Conservation (phyloP, 805 yeast species). For the Zygoascus biomembranicola region DNA sequence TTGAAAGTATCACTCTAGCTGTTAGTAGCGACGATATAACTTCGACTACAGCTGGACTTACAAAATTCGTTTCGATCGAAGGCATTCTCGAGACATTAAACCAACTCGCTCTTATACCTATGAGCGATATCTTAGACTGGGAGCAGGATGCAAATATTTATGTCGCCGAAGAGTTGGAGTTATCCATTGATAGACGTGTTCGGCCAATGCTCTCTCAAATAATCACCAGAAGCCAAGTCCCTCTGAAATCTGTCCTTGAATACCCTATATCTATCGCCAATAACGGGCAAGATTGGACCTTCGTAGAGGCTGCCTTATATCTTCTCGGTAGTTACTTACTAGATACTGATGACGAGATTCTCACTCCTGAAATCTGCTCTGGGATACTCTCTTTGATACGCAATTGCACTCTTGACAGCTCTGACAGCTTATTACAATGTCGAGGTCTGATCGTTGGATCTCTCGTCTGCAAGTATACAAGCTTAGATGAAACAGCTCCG, state of each 20-base stretch:
- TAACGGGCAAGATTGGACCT: background rate
- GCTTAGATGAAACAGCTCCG: constrained; percentile 10
- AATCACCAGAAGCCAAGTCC: background rate
- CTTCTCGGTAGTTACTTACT: constrained; percentile 1
- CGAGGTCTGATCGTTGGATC: constrained; percentile 19
- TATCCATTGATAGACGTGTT: constrained; percentile 44
- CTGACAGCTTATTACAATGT: constrained; percentile 1
- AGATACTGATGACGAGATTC: constrained; percentile 2
- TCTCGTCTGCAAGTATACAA: constrained; percentile 12
- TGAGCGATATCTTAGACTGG: constrained; percentile 29
- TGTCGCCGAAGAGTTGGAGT: constrained; percentile 67
- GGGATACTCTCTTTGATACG: background rate
- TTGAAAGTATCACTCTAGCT: background rate
- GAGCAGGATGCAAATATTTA: constrained; percentile 55
- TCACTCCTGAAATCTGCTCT: background rate
- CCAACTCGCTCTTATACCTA: background rate
- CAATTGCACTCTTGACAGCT: background rate
- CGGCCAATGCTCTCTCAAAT: constrained; percentile 44
- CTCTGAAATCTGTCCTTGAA: constrained; percentile 5
- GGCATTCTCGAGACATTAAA: background rate
- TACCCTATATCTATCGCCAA: background rate
- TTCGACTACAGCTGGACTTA: background rate
- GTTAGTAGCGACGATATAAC: background rate
- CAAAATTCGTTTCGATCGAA: background rate
- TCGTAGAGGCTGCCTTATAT: constrained; percentile 5